These are phyloP conservation scores for Trapa bicornis DNA, from an alignment of 345 rosid genomes.

Conservation along the genomic window DNA sequence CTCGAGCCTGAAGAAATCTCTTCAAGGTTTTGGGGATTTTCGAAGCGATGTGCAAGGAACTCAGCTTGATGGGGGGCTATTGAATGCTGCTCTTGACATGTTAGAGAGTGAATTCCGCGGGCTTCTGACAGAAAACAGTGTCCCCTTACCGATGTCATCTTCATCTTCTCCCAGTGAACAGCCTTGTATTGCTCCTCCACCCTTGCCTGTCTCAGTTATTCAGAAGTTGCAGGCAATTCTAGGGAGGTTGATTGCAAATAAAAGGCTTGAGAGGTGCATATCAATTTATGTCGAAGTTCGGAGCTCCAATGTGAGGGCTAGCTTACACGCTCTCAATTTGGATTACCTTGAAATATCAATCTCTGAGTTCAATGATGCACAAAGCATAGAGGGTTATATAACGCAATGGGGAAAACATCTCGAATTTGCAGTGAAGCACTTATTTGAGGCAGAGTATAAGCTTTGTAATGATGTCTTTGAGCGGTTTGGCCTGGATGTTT, in stretches of 20 bases:
- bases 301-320: conserved; percentile 74
- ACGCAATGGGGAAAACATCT: conserved; percentile 93
- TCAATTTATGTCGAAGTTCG: conserved; percentile 85
- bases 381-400: conserved; percentile 77
- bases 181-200: conserved; percentile 79
- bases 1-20: conserved; percentile 48
- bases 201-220: conserved; percentile 70
- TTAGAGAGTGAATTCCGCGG: conserved; percentile 63
- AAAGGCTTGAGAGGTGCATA: conserved; percentile 69
- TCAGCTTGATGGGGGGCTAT: conserved; percentile 74
- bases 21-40: conserved; percentile 54
- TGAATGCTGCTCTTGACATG: conserved; percentile 71
- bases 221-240: conserved; percentile 87
- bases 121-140: conserved; percentile 71
- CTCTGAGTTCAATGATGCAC: conserved; percentile 76
- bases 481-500: conserved; percentile 65
- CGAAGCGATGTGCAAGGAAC: conserved; percentile 27
- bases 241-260: conserved; percentile 76
- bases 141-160: conserved; percentile 85
- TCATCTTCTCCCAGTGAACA: conserved; percentile 43
- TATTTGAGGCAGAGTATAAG: conserved; percentile 90
- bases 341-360: conserved; percentile 88
- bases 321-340: conserved; percentile 80
- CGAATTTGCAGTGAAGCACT: conserved; percentile 97
- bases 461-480: conserved; percentile 94